These are phyloP conservation scores for Malus hybrid DNA, from an alignment of 331 rosid species.

Conservation along the genomic window DNA sequence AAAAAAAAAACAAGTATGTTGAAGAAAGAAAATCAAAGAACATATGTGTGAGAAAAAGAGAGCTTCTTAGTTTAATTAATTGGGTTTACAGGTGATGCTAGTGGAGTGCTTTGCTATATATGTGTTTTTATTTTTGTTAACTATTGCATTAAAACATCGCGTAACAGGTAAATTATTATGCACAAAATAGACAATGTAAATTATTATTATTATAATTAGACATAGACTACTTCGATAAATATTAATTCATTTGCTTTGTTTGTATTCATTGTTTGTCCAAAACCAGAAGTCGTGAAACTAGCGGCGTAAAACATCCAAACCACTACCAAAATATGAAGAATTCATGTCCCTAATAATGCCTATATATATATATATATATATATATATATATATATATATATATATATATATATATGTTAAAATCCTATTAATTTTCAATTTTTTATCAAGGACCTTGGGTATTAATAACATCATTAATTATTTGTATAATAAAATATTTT, in stretches of 20 bases:
- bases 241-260: too few species aligned
- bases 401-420: too few species aligned
- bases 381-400: too few species aligned
- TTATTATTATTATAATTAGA: too few species aligned
- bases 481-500: too few species aligned
- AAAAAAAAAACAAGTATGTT: too few species aligned
- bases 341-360: not conserved
- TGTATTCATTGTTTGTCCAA: constrained; percentile 8
- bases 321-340: not conserved
- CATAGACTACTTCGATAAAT: not conserved
- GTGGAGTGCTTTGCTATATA: constrained; percentile 14
- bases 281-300: constrained; percentile 13
- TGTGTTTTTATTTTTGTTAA: not conserved
- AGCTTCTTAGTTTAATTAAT: not conserved
- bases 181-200: not conserved
- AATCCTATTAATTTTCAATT: too few species aligned
- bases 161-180: not conserved
- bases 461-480: too few species aligned
- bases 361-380: too few species aligned
- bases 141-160: not conserved
- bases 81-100: not conserved
- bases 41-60: not conserved
- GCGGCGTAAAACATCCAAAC: constrained; percentile 9
- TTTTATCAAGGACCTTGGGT: too few species aligned
- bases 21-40: not conserved